Base-by-base conservation (phyloP, 345 rosid genomes). In the Syzygium jambos region DNA sequence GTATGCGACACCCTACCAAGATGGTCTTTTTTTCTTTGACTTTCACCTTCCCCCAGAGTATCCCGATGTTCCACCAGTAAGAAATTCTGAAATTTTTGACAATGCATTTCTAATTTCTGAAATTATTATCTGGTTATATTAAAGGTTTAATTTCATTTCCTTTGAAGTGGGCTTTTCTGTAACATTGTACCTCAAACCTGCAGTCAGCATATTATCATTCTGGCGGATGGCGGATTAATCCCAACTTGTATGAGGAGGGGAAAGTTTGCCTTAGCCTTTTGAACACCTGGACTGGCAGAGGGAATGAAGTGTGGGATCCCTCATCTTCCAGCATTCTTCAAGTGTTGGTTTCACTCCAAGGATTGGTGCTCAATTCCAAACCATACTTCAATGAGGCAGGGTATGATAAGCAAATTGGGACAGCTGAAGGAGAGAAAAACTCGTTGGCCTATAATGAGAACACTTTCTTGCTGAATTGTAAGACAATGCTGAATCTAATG, bases 321-420 rank as follows among this genome's bases (percentile, higher is more conserved):
- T 88, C 73, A 27, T 96, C 98, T 87, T 96, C 99, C 38, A 98
- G 99, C 94, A 98, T 98, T 91, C 99, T 96, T 92, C 99, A 98
- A 91, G 98, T 98, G 84, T 93, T 98, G 86, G 99, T 98, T 89
- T 98, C 99, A 87, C 96, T 98, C 53, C 99, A 98, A 90, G 99
- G 99, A 52, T 89, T 98, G 88, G 99, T 98, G 89, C 93, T 98
- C 86, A 98, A 98, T 91, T 91, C 98, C n/a, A 96, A 90, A 89
- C 99, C 99, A 53, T 98, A 98, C 92, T 98, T 98, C 91, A 98
- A 98, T 87, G 99, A 98, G 93, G 98, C 99, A 43, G 99, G 99
- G 85, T 98, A 96, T 83, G 99, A 96, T 89, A 96, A 95, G 90
- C 99, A 98, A 89, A 88, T 95, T 8, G 98, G 99, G 86, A 95